Conservation (phyloP, 2,329 filamentous ascomycete genomes). For the Cladophialophora exuberans region DNA sequence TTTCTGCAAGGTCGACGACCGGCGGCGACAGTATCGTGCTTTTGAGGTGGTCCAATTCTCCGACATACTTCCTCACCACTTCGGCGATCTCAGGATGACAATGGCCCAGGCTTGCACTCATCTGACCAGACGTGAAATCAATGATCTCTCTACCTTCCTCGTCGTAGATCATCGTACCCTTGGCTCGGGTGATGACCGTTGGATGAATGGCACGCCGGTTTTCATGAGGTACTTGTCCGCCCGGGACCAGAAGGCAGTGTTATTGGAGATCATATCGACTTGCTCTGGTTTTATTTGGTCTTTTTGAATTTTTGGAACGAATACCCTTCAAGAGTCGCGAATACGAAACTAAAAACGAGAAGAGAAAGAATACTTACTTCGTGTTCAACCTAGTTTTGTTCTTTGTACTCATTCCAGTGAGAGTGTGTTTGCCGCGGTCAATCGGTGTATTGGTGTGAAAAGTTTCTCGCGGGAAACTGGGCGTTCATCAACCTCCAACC, state of each 20-base stretch:
- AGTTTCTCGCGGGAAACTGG: no score
- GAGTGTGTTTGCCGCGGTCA: no score
- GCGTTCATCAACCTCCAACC: no score
- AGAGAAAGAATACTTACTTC: no score
- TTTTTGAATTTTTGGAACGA: no score
- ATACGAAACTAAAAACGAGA: no score
- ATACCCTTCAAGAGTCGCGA: no score
- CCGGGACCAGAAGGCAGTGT: not conserved
- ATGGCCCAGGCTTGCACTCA: conserved; percentile 62
- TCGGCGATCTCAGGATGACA: conserved; percentile 61
- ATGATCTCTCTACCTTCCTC: conserved; percentile 50
- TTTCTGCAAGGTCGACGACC: conserved; percentile 58
- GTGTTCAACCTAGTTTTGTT: no score
- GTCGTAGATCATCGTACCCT: conserved; percentile 53
- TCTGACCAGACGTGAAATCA: conserved; percentile 65
- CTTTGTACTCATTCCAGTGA: no score
- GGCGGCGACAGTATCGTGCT: conserved; percentile 62
- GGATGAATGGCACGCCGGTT: conserved; percentile 53
- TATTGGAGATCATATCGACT: not conserved
- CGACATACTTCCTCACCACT: conserved; percentile 53
- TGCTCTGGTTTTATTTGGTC: no score
- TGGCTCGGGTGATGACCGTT: conserved; percentile 52
- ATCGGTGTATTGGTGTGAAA: no score
- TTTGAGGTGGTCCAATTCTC: conserved; percentile 61
- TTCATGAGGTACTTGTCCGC: not conserved